phyloP scores from a whole-genome alignment of 495 filamentous ascomycete species.

The Podospora sp. region DNA sequence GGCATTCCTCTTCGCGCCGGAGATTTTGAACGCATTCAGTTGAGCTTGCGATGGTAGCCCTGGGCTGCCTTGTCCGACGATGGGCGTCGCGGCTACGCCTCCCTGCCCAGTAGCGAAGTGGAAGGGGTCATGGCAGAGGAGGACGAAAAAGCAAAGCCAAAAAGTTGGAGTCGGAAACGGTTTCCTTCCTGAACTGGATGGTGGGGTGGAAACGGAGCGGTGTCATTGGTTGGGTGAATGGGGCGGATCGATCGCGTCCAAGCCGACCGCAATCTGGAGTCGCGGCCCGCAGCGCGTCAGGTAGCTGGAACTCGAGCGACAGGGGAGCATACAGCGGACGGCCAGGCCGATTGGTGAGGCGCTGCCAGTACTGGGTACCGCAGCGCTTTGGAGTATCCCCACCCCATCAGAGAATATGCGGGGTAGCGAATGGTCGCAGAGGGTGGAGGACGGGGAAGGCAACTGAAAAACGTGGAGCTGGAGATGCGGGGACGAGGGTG shows the following conservation, averaged over 20 bases:
- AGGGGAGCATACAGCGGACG: conserved; percentile 15
- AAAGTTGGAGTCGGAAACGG: conserved; percentile 21
- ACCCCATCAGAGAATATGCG: not conserved
- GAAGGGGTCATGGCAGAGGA: not conserved
- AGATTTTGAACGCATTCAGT: not conserved
- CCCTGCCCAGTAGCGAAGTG: not conserved
- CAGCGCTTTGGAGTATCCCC: not conserved
- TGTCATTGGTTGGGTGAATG: conserved; percentile 34
- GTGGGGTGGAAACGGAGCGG: conserved; percentile 6
- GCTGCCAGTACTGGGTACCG: conserved; percentile 23
- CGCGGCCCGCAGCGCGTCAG: conserved; percentile 34
- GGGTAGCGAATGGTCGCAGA: conserved; percentile 1
- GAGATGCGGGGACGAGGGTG: conserved; percentile 13
- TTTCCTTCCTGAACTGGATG: conserved; percentile 28
- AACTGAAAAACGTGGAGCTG: conserved; percentile 12
- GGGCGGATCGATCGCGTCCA: conserved; percentile 24
- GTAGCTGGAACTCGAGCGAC: conserved; percentile 23
- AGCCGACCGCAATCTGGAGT: conserved; percentile 37
- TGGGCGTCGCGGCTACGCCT: conserved; percentile 9
- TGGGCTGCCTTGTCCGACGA: not conserved
- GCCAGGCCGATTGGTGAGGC: conserved; percentile 1
- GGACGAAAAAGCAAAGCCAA: conserved; percentile 1
- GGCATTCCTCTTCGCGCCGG: not conserved
- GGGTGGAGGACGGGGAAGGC: conserved; percentile 9
- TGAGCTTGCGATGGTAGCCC: not conserved